These are phyloP conservation scores for Chlorella ohadii DNA, from an alignment of 139 green algal species.

Conservation along the genomic window DNA sequence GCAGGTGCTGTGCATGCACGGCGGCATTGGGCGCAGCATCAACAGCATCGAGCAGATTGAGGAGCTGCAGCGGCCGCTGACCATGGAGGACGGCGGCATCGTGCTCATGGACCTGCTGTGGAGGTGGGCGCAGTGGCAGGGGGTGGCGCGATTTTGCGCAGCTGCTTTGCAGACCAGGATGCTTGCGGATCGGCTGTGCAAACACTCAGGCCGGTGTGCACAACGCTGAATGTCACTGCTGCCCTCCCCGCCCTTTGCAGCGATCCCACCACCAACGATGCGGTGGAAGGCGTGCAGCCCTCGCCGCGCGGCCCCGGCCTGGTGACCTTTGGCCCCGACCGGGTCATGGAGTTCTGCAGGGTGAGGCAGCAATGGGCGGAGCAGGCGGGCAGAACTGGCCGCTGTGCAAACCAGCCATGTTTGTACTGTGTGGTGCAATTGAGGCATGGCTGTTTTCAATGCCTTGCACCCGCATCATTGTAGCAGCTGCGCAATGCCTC, in stretches of 20 bases:
- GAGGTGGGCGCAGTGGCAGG: constrained; percentile 36
- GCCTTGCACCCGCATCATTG: too few relatives aligned
- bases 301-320: constrained; percentile 91
- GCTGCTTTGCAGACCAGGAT: too few relatives aligned
- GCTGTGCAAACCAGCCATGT: too few relatives aligned
- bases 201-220: too few relatives aligned
- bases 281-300: constrained; percentile 93
- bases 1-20: constrained; percentile 90
- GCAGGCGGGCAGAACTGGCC: too few relatives aligned
- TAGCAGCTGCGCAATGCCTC: too few relatives aligned
- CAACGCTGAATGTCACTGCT: too few relatives aligned
- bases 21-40: constrained; percentile 95
- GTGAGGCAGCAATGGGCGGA: constrained; percentile 28
- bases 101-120: constrained; percentile 99
- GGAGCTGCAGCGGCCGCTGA: constrained; percentile 89
- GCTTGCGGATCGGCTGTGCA: too few relatives aligned
- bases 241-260: too few relatives aligned
- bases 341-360: constrained; percentile 98
- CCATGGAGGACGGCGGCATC: constrained; percentile 93
- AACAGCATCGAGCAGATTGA: constrained; percentile 89
- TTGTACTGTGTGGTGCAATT: too few relatives aligned
- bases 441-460: too few relatives aligned
- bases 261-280: constrained; percentile 98
- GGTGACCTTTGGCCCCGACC: constrained; percentile 98
- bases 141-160: too few relatives aligned